A percentile compares a stretch with the other conserved stretches of the same genome.
Conservation (phyloP, 2,329 filamentous ascomycete species). For the Penicillium sp. region DNA sequence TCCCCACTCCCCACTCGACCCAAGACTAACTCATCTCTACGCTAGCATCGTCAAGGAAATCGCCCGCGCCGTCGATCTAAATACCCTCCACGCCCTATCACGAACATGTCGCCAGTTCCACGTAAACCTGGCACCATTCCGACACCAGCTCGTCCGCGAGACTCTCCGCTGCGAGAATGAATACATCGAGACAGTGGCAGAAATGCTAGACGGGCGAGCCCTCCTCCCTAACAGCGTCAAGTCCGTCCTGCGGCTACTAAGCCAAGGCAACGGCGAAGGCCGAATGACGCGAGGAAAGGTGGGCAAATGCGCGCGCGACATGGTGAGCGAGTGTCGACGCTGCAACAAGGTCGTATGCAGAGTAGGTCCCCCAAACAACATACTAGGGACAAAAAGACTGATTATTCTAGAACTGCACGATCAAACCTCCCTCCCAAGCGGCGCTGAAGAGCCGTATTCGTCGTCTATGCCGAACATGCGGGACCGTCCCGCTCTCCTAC, state of each 20-base stretch:
- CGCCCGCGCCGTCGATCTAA: slow-evolving; percentile 75
- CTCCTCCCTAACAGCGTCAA: slow-evolving; percentile 30
- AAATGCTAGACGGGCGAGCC: slow-evolving; percentile 43
- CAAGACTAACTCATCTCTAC: slow-evolving; percentile 13
- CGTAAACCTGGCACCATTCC: slow-evolving; percentile 71
- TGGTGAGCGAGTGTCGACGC: slow-evolving; percentile 76
- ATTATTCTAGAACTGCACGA: slow-evolving; percentile 70
- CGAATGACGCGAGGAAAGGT: slow-evolving; percentile 61
- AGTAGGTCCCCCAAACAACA: slow-evolving; percentile 49
- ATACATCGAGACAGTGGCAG: slow-evolving; percentile 38
- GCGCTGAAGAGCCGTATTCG: slow-evolving; percentile 71
- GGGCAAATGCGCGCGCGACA: slow-evolving; percentile 75
- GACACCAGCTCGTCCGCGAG: slow-evolving; percentile 64
- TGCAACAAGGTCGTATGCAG: slow-evolving; percentile 76
- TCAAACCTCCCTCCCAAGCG: slow-evolving; percentile 68
- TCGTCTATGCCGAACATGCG: slow-evolving; percentile 72
- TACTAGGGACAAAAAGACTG: background rate
- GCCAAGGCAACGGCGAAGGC: slow-evolving; percentile 27
- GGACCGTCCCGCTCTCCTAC: slow-evolving; percentile 59
- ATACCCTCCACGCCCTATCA: slow-evolving; percentile 77
- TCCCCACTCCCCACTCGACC: slow-evolving; percentile 10
- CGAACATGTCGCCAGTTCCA: slow-evolving; percentile 77
- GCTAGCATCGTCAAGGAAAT: slow-evolving; percentile 70
- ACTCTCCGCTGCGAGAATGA: slow-evolving; percentile 81
- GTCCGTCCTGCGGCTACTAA: slow-evolving; percentile 29